phyloP scores from a whole-genome alignment of 345 rosid genomes.

The Eutrema japonicum region DNA sequence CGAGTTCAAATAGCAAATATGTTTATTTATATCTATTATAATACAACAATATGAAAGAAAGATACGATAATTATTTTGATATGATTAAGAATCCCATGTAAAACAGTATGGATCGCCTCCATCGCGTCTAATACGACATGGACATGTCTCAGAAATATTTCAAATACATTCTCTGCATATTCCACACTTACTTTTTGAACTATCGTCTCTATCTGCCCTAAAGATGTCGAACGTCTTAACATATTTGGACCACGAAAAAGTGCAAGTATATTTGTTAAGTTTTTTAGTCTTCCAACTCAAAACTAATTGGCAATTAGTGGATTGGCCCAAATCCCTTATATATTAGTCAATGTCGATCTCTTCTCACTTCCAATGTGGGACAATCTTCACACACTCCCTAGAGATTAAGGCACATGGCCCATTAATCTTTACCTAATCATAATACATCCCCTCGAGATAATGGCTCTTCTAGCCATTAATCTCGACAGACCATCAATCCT shows the following conservation, averaged over 20 bases:
- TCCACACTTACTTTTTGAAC: not conserved
- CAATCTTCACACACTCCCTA: too few relatives aligned
- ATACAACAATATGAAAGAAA: not conserved
- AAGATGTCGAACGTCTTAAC: conserved; percentile 17
- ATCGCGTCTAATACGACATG: conserved; percentile 27
- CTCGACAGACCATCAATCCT: too few relatives aligned
- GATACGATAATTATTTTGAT: not conserved
- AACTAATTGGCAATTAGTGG: too few relatives aligned
- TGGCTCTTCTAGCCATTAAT: too few relatives aligned
- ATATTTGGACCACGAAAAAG: conserved; percentile 20
- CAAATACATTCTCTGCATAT: conserved; percentile 28
- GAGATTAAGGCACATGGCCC: too few relatives aligned
- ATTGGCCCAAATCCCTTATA: too few relatives aligned
- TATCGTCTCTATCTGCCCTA: conserved; percentile 17
- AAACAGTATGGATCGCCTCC: conserved; percentile 14
- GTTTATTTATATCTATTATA: not conserved
- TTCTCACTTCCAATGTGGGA: too few relatives aligned
- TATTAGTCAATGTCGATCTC: too few relatives aligned
- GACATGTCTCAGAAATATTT: not conserved
- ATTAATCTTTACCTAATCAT: too few relatives aligned
- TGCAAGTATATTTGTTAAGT: too few relatives aligned
- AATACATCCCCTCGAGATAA: too few relatives aligned
- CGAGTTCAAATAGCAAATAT: not conserved
- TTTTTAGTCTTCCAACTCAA: too few relatives aligned
- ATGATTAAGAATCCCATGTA: conserved; percentile 16